Base-by-base conservation (phyloP, 306 rosid genomes). In the Quercus dentata region DNA sequence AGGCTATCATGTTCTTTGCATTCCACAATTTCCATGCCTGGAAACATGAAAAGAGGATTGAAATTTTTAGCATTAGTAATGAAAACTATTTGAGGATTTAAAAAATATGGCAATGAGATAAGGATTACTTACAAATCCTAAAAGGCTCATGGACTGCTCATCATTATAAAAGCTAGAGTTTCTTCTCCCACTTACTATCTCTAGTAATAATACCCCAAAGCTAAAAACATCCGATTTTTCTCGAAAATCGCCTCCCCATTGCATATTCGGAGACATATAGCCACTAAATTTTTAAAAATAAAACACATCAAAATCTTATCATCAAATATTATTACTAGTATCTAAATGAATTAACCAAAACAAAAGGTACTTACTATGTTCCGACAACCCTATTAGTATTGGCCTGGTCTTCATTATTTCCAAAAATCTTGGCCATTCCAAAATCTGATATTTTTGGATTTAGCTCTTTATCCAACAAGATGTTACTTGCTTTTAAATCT, bases 381-480 rank as follows among this genome's bases (percentile, higher is more conserved):
- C 82, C 84, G 10, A 84, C 52, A 35, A 84, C 59, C n/a, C 84
- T 84, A 44, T 12, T 51, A 27, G 87, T 80, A 38, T 69, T 84
- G n/a, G 46, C 77, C 3, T 69, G 51, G 3, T 49, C 51, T 15
- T 71, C 78, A 62, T 12, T 12, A 1, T 74, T 12, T 62, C 58
- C 78, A 52, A 81, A 81, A 3, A 81, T 76, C 54, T 65, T 76
- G 0, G 80, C 77, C 38, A 75, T 18, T 6, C 84, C 84, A 68
- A 80, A 80, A 9, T 75, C 65, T 27, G 76, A 75, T 74, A 75
- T 75, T 41, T 80, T 81, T 58, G 80, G 31, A 30, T 30, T 30
- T 30, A 30, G 31, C 31, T 30, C 31, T 30, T 30, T 30, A 30
- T 30, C 31, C 31, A 30, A 30, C 31, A 30, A 30, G 31, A 30